Conservation (phyloP, 1,284 basidiomycete species). For the Rhodofomes roseus region DNA sequence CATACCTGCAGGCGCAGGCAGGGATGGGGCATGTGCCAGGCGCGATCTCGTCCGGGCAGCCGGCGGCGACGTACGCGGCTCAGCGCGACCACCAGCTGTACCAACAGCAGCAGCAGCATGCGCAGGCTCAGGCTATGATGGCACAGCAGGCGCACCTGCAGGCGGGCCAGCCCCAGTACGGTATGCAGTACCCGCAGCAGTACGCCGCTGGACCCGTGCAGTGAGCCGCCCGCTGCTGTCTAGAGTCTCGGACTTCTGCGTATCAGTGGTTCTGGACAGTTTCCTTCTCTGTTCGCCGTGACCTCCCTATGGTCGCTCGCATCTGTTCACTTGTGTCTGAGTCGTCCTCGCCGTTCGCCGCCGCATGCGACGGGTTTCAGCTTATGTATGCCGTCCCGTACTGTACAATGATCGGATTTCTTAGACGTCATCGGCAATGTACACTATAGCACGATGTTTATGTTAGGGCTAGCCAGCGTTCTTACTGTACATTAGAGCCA, state of each 20-base stretch:
- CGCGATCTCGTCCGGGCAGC: slow-evolving; percentile 6
- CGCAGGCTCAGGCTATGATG: slow-evolving; percentile 27
- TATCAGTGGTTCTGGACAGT: background rate
- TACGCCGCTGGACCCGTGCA: slow-evolving; percentile 10
- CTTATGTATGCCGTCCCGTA: background rate
- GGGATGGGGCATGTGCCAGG: background rate
- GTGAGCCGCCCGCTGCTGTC: background rate
- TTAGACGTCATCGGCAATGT: slow-evolving; percentile 1
- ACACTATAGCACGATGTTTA: background rate
- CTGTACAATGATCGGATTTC: background rate
- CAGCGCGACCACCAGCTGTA: background rate
- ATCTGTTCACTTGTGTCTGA: background rate
- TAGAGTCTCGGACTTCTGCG: background rate
- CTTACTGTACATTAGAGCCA: background rate
- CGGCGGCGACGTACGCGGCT: slow-evolving; percentile 5
- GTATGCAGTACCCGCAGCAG: slow-evolving; percentile 25
- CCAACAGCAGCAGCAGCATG: slow-evolving; percentile 18
- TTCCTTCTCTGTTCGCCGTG: background rate
- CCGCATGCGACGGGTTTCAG: background rate
- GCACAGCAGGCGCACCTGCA: slow-evolving; percentile 33
- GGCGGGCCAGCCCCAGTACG: slow-evolving; percentile 21
- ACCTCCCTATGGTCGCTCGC: background rate
- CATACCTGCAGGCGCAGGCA: slow-evolving; percentile 32
- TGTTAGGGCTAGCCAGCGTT: background rate
- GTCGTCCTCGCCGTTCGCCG: background rate